Percentiles rank a stretch among this genome's conserved stretches.
Conservation (phyloP, 148 eudicot genomes). For the Talinum fruticosum region DNA sequence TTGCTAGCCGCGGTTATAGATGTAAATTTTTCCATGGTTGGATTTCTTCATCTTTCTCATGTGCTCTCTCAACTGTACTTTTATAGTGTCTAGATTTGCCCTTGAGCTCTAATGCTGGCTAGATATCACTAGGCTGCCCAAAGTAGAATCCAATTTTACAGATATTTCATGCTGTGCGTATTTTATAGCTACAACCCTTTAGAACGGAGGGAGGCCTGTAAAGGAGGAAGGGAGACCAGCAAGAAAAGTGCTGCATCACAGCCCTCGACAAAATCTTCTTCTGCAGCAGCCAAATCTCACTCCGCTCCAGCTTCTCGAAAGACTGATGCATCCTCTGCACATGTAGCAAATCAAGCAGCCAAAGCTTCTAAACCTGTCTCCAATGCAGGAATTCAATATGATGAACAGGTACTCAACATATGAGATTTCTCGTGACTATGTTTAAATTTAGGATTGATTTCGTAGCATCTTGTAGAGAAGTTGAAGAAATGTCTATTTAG, state of each 20-base stretch:
- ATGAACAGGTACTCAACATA: slow-evolving; percentile 53
- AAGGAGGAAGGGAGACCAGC: slow-evolving; percentile 64
- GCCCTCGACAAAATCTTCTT: slow-evolving; percentile 40
- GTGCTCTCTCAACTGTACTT: not conserved
- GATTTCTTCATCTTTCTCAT: too few species aligned
- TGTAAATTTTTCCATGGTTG: too few species aligned
- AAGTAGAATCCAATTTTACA: not conserved
- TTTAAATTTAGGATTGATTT: not conserved
- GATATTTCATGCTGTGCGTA: not conserved
- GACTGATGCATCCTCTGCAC: slow-evolving; percentile 40
- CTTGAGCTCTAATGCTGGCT: too few species aligned
- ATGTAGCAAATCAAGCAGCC: slow-evolving; percentile 40
- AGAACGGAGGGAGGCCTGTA: slow-evolving; percentile 79
- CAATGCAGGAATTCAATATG: slow-evolving; percentile 41
- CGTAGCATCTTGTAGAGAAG: not conserved
- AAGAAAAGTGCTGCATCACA: slow-evolving; percentile 59
- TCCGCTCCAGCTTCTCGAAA: slow-evolving; percentile 51
- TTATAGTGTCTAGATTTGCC: too few species aligned
- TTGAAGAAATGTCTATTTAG: not conserved
- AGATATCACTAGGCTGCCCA: too few species aligned
- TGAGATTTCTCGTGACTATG: not conserved
- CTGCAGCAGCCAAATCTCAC: slow-evolving; percentile 46
- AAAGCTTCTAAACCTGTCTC: slow-evolving; percentile 60
- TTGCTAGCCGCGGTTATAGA: too few species aligned
- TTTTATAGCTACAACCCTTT: slow-evolving; percentile 64